Percentiles rank a stretch among this genome's conserved stretches.
Conservation (phyloP, 192 early-diverging fungal species). For the Rhizoclosmatium globosum region DNA sequence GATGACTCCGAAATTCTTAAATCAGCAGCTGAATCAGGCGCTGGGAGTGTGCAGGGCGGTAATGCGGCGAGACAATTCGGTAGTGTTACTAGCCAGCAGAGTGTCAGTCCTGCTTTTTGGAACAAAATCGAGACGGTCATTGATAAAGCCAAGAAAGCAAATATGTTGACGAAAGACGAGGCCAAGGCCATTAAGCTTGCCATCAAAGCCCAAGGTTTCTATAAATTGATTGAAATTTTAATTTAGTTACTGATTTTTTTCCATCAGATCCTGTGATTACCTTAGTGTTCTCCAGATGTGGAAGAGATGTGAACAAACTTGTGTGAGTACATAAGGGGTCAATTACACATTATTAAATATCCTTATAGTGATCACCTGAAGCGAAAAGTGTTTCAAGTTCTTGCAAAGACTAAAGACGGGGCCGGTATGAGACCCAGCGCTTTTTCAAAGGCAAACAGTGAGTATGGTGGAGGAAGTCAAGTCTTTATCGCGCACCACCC, state of each 20-base stretch:
- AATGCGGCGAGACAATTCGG: neutral
- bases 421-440: too few species aligned
- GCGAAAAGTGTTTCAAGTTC: neutral
- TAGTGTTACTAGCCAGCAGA: neutral
- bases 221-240: neutral
- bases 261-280: neutral
- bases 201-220: neutral
- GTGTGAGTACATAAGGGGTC: neutral
- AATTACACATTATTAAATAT: too few species aligned
- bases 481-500: too few species aligned
- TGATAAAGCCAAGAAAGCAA: neutral
- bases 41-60: neutral
- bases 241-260: neutral
- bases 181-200: neutral
- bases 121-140: neutral
- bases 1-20: neutral
- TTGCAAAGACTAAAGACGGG: neutral
- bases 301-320: neutral
- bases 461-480: too few species aligned
- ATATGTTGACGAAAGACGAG: neutral
- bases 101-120: neutral
- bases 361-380: neutral
- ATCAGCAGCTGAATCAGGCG: neutral
- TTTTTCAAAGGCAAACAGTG: too few species aligned
- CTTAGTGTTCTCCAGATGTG: neutral